Evolutionary conservation across 2,329 filamentous ascomycete genomes (phyloP), one percentile per base, ranked within the genome.

Genomic region (Calonectria ilicicola): DNA sequence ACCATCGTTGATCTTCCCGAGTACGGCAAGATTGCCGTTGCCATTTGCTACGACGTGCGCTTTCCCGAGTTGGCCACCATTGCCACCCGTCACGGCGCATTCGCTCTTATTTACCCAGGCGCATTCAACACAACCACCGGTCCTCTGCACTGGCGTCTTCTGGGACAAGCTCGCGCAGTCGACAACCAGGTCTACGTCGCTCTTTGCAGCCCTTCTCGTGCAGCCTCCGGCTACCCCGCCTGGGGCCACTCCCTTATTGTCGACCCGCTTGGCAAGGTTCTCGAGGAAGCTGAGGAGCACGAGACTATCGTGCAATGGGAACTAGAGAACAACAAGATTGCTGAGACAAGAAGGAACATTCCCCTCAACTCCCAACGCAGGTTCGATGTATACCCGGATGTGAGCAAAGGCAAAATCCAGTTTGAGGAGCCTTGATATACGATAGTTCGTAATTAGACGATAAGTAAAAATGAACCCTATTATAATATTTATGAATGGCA

Each of bases 41-140:
- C 94, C 38, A 98, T 99, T 82, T 99, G 97, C 89, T 99, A 99
- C 86, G 97, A 99, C 85, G 91, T 99, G 68, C 95, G 97, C 47
- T 99, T 99, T 87, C 96, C 97, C 0, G 97, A 98, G 85, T 88
- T 98, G 14, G 97, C 95, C 3, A 97, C 91, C 82, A 93, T 98
- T 69, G 96, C 96, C 0, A 95, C 96, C 23, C 90, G 97, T 38
- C 92, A 92, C 77, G 95, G 93, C n/a, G 93, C 92, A 70, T 99
- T 99, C 83, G 89, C 95, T 56, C 90, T 98, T 67, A 83, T 98
- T 21, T 98, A 98, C 84, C 97, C 97, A 0, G 97, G 95, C n/a
- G 97, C 97, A 1, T 99, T 99, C 89, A 99, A 98, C 85, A 88
- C 94, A 72, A 98, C 95, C 0, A 99, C 97, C 0, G 97, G 97